phyloP scores from a whole-genome alignment of 495 filamentous ascomycete genomes.

The Tuber magnatum region DNA sequence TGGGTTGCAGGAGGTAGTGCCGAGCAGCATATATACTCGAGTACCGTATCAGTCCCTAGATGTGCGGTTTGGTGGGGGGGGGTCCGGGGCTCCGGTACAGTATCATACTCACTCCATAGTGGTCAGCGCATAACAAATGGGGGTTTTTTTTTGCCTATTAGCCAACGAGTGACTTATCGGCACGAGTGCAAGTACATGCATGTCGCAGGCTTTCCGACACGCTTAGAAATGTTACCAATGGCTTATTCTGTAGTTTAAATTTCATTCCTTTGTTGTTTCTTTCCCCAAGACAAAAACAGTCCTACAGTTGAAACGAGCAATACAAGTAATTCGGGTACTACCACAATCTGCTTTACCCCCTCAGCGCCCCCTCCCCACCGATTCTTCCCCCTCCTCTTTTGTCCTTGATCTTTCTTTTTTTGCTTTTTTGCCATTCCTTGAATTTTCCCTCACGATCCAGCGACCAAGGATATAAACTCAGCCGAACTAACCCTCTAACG shows the following conservation, averaged over 20 bases:
- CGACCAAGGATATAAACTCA: not conserved
- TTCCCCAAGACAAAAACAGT: not conserved
- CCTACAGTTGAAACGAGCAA: not conserved
- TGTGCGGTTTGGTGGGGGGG: too few species aligned
- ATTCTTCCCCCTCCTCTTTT: not conserved
- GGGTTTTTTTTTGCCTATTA: not conserved
- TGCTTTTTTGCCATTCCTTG: not conserved
- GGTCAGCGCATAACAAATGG: not conserved
- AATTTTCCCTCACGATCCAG: not conserved
- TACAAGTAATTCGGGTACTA: not conserved
- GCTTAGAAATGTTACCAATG: not conserved
- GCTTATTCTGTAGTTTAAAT: not conserved
- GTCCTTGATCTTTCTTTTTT: not conserved
- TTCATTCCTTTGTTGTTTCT: not conserved
- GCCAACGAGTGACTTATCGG: not conserved
- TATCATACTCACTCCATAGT: not conserved
- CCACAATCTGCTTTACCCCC: not conserved
- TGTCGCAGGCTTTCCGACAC: not conserved
- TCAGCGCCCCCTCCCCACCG: not conserved
- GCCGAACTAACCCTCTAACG: not conserved
- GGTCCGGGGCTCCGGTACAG: too few species aligned
- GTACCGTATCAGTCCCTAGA: not conserved
- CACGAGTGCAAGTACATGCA: not conserved
- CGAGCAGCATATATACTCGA: not conserved
- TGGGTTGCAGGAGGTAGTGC: not conserved